Evolutionary conservation across 805 yeast species (phyloP).

Genomic region (Cephaloascus fragrans): DNA sequence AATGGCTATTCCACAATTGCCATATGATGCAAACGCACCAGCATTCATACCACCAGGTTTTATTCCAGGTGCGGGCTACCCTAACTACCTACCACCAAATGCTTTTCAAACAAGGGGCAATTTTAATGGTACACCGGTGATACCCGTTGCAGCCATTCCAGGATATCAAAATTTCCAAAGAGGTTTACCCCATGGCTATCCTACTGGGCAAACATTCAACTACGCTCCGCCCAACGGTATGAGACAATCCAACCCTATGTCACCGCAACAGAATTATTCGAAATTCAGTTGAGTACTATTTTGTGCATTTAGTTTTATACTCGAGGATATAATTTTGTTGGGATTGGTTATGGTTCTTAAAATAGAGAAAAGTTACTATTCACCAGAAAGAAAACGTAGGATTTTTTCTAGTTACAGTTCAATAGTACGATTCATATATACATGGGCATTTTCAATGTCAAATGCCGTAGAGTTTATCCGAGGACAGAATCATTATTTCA

Average conservation of each 20-base stretch:
- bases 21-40: not conserved
- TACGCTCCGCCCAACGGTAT: not conserved
- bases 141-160: not conserved
- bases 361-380: too few species aligned
- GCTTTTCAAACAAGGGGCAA: not conserved
- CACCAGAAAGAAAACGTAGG: too few species aligned
- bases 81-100: not conserved
- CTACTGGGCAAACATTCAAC: not conserved
- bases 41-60: not conserved
- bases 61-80: not conserved
- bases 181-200: not conserved
- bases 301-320: too few species aligned
- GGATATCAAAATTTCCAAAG: slow-evolving; percentile 1
- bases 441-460: too few species aligned
- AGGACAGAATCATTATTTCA: too few species aligned
- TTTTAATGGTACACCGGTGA: not conserved
- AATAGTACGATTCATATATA: too few species aligned
- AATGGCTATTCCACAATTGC: not conserved
- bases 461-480: too few species aligned
- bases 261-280: not conserved
- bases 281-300: not conserved
- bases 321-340: too few species aligned
- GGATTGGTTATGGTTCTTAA: too few species aligned
- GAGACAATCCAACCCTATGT: not conserved
- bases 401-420: too few species aligned